Base-by-base conservation (phyloP, 2,329 filamentous ascomycete species). In the Ascochyta rabiei region DNA sequence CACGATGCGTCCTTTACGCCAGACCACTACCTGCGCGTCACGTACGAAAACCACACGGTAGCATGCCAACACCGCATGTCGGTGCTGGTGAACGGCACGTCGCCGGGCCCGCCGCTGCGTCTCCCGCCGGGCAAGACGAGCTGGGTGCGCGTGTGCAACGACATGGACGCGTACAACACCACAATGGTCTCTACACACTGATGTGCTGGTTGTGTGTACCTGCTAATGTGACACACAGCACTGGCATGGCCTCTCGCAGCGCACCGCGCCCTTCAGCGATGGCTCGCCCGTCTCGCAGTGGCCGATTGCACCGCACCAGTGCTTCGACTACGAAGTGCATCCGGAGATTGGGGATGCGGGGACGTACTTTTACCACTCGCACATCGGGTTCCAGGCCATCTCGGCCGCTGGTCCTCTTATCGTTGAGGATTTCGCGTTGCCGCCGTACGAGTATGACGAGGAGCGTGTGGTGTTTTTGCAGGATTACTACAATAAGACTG, bases 331-430 rank as follows among this genome's bases (percentile, higher is more conserved):
- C 65, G 85, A 89, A 63, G 73, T 89, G 3, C 78, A 78, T 15
- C 80, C 84, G 0, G 71, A 81, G 3, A 38, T 68, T 1, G 81
- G 80, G 6, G 80, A 84, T 48, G 81, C 84, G 0, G 87, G 86
- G 4, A 85, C 85, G 0, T 89, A 88, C 64, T 88, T 86, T 66
- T 89, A 89, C 63, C 86, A 89, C 65, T 88, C 86, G 0, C 87
- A 89, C 57, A 78, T 89, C 15, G 85, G 80, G 0, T 83, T 88
- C 53, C 86, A 89, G 64, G 82, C 83, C 0, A 72, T 83, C 30
- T 84, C 84, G 13, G 84, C 83, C 0, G 71, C 79, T 6, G 87
- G 87, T 0, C 74, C 82, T 0, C 63, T 89, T 30, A 83, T 87
- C 40, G 80, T 89, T n/a, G 80, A 83, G 53, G 81, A 84, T 43